Evolutionary conservation across 2,329 filamentous ascomycete species (phyloP).

Genomic region (Sordariomycetes sp.): DNA sequence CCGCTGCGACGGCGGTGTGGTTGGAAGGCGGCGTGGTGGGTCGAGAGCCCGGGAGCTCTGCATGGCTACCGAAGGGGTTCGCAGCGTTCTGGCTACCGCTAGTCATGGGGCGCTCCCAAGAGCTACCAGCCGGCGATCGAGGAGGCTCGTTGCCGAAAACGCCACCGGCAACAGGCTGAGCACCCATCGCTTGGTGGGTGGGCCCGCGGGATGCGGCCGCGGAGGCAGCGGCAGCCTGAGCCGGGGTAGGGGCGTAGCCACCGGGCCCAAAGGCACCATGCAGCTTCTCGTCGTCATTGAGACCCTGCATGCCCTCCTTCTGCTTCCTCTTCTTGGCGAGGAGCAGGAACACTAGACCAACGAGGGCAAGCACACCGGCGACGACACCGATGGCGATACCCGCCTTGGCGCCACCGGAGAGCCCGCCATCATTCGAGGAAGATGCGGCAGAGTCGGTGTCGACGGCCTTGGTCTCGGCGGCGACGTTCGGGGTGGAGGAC

Average conservation of each 20-base stretch:
- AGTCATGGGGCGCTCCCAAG: conserved; percentile 38
- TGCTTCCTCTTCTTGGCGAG: conserved; percentile 57
- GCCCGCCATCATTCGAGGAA: conserved; percentile 3
- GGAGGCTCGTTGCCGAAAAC: conserved; percentile 13
- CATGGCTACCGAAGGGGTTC: conserved; percentile 62
- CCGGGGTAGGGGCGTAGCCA: conserved; percentile 4
- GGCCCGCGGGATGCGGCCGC: conserved; percentile 10
- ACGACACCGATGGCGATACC: conserved; percentile 80
- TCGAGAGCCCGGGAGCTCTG: conserved; percentile 20
- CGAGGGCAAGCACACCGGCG: conserved; percentile 54
- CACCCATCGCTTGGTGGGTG: conserved; percentile 57
- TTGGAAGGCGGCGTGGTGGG: conserved; percentile 22
- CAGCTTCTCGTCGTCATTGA: conserved; percentile 54
- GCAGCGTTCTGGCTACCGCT: conserved; percentile 37
- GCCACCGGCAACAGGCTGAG: conserved; percentile 12
- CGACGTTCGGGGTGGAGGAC: background rate
- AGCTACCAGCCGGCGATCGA: conserved; percentile 16
- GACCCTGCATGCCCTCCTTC: conserved; percentile 30
- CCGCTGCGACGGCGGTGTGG: conserved; percentile 14
- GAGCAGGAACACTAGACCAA: conserved; percentile 60
- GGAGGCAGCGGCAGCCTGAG: conserved; percentile 11
- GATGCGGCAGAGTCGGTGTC: conserved; percentile 9
- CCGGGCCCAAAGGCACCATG: conserved; percentile 25
- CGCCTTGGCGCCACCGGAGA: conserved; percentile 46
- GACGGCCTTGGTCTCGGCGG: conserved; percentile 5